A percentile compares a stretch with the other conserved stretches of the same genome.
Conservation (phyloP, 2,329 filamentous ascomycete species). For the Colletotrichum sojae region DNA sequence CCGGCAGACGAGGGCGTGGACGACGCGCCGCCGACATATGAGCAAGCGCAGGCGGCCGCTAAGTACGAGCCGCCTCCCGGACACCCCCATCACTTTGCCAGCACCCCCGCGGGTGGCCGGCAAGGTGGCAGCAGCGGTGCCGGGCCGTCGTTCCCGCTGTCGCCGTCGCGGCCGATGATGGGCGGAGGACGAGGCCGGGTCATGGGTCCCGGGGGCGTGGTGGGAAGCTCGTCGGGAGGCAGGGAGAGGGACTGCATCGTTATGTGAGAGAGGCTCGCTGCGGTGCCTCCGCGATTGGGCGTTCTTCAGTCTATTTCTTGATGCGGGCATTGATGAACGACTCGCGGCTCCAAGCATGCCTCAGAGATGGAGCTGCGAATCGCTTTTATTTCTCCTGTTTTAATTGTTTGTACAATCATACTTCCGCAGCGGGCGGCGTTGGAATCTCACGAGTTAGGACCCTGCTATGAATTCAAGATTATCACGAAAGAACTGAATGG, state of each 20-base stretch:
- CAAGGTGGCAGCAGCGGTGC: conserved; percentile 22
- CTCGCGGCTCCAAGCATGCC: neutral
- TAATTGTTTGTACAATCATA: conserved; percentile 11
- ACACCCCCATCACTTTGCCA: conserved; percentile 64
- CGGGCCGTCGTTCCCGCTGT: conserved; percentile 31
- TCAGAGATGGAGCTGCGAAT: neutral
- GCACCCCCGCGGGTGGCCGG: conserved; percentile 49
- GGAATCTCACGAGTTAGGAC: conserved; percentile 21
- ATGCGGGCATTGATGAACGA: conserved; percentile 4
- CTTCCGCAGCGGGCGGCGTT: conserved; percentile 28
- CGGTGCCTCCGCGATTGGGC: conserved; percentile 18
- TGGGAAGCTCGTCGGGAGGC: conserved; percentile 33
- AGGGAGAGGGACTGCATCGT: conserved; percentile 59
- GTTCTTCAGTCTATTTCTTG: conserved; percentile 6
- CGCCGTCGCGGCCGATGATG: conserved; percentile 29
- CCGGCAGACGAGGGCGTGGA: conserved; percentile 58
- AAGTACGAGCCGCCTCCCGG: conserved; percentile 67
- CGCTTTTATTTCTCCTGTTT: too few species aligned
- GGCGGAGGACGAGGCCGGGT: conserved; percentile 33
- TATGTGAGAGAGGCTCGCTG: conserved; percentile 55
- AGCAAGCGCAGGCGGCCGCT: conserved; percentile 67
- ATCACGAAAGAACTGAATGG: conserved; percentile 2
- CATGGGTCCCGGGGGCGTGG: conserved; percentile 32
- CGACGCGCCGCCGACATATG: conserved; percentile 71
- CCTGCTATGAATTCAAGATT: conserved; percentile 23